Base-by-base conservation (phyloP, 768 basidiomycete genomes). In the Suillus fuscotomentosus region DNA sequence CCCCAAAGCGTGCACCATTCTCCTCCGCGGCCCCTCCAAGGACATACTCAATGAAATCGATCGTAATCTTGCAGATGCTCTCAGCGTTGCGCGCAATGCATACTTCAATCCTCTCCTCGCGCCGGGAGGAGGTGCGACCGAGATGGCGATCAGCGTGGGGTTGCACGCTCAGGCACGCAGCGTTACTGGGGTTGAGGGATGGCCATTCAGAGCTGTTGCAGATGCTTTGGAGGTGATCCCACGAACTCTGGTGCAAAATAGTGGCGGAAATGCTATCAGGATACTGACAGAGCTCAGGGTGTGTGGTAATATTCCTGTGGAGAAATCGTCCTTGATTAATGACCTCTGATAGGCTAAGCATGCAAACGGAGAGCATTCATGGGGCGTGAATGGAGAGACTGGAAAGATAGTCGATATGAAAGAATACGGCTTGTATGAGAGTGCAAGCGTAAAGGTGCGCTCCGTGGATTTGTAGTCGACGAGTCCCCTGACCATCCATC, bases 201-300 rank as follows among this genome's bases (percentile, higher is more conserved):
- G 92, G 83, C 95, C 95, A 10, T 95, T 89, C 79, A 80, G 91
- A 53, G 95, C 96, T 31, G 94, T 99, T 13, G 92, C 92, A 0
- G 97, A 99, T 70, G 95, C 97, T 39, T 89, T 99, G 85, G 97
- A 99, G 77, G 94, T 99, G 63, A 97, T 99, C 69, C 97, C 97
- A 3, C 80, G 97, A 64, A 98, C 96, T 39, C 80, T 99, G 68
- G 88, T 95, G 20, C 96, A 99, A 76, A 99, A 99, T 78, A 87
- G 88, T 36, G 96, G 97, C 7, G 97, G 95, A 0, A 99, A 98
- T 77, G 94, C 89, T 6, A 98, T 99, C 69, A 82, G 97, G 60
- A 90, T 92, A 13, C 77, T 99, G 76, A 99, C 97, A 0, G 95
- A 96, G 77, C 82, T 99, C 60, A 86, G 97, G 81, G 95, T 94